These are phyloP conservation scores for Bipolaris bicolor DNA, from an alignment of 2,329 filamentous ascomycete species.

Conservation along the genomic window DNA sequence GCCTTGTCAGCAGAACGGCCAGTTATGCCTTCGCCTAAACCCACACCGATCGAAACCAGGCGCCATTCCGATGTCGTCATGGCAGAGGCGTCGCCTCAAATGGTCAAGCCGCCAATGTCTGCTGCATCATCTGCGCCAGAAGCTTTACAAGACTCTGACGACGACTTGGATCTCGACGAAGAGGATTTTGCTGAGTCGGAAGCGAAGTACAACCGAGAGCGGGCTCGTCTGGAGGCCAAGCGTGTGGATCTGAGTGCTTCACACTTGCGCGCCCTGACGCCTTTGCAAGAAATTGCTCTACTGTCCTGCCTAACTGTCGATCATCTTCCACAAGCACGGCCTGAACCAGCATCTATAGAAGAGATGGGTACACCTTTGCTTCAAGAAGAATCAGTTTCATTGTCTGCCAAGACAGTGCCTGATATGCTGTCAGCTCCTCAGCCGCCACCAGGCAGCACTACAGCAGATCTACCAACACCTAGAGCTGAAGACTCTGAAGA, in stretches of 20 bases:
- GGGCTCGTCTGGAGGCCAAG: conserved; percentile 52
- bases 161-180: conserved; percentile 55
- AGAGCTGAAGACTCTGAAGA: conserved; percentile 46
- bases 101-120: conserved; percentile 37
- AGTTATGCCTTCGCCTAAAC: conserved; percentile 33
- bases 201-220: conserved; percentile 55
- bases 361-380: conserved; percentile 27
- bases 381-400: conserved; percentile 19
- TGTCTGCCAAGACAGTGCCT: conserved; percentile 3
- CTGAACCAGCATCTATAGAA: conserved; percentile 17
- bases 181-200: conserved; percentile 54
- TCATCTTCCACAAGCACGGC: conserved; percentile 31
- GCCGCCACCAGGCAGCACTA: conserved; percentile 21
- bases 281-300: conserved; percentile 52
- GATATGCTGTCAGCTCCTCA: conserved; percentile 15
- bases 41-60: conserved; percentile 37
- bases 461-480: conserved; percentile 42
- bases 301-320: conserved; percentile 48
- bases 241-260: conserved; percentile 51
- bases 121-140: conserved; percentile 41
- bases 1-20: conserved; percentile 31
- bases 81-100: conserved; percentile 40
- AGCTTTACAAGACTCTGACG: conserved; percentile 52
- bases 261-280: conserved; percentile 52
- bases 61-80: conserved; percentile 46